Evolutionary conservation across 768 basidiomycete genomes (phyloP).

Genomic region (Tulasnella sp.): DNA sequence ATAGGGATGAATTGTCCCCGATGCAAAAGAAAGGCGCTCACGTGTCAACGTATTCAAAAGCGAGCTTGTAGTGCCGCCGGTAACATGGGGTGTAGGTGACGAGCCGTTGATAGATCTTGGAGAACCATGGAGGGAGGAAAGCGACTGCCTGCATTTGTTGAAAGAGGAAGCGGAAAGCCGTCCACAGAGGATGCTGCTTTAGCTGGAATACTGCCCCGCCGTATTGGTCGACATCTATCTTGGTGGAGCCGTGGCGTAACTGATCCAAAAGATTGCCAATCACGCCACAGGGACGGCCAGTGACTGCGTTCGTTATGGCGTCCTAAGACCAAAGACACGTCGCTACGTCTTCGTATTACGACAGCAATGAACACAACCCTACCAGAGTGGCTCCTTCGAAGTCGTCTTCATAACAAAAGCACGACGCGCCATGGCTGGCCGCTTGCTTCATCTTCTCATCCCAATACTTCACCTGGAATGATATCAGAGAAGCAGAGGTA

Average conservation of each 20-base stretch:
- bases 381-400: not conserved
- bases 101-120: not conserved
- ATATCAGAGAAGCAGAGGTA: not conserved
- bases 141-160: not conserved
- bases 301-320: not conserved
- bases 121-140: not conserved
- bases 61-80: not conserved
- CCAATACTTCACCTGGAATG: not conserved
- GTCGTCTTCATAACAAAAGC: not conserved
- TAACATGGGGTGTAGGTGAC: not conserved
- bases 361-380: not conserved
- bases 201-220: not conserved
- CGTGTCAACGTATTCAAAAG: not conserved
- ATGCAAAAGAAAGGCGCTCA: not conserved
- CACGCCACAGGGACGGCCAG: not conserved
- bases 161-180: not conserved
- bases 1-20: too few species aligned
- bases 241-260: not conserved
- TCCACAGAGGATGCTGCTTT: not conserved
- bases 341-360: not conserved
- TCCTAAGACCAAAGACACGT: too few species aligned
- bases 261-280: not conserved
- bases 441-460: not conserved
- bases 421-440: not conserved
- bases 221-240: not conserved